phyloP scores from a whole-genome alignment of 2,329 filamentous ascomycete genomes.

The Tricladium varicosporioides region DNA sequence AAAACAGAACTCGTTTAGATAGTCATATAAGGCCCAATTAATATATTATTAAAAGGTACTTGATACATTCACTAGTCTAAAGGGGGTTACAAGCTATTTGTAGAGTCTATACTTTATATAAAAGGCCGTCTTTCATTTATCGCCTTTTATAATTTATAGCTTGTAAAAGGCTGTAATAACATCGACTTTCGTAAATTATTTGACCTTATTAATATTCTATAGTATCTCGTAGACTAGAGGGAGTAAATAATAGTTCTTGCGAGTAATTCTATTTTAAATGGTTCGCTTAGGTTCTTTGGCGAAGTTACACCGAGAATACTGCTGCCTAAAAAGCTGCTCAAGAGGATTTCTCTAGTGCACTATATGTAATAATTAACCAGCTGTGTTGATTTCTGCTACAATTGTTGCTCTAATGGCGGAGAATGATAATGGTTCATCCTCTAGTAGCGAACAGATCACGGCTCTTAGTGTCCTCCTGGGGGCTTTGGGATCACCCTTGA shows the following conservation, averaged over 20 bases:
- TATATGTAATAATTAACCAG: background rate
- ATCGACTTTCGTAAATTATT: constrained; percentile 30
- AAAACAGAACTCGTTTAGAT: constrained; percentile 16
- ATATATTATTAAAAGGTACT: constrained; percentile 18
- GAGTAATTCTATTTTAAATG: constrained; percentile 29
- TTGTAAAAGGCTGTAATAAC: constrained; percentile 23
- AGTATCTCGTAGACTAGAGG: constrained; percentile 28
- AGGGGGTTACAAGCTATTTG: constrained; percentile 32
- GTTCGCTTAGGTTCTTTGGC: too few species aligned
- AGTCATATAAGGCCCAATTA: constrained; percentile 16
- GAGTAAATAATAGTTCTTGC: constrained; percentile 29
- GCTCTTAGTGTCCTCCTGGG: background rate
- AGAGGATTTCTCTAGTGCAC: background rate
- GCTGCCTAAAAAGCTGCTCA: background rate
- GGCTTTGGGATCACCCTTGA: background rate
- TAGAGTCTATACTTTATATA: constrained; percentile 26
- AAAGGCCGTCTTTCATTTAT: constrained; percentile 24
- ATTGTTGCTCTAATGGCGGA: background rate
- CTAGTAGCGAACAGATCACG: background rate
- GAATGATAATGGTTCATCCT: background rate
- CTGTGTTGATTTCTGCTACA: background rate
- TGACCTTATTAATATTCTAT: constrained; percentile 14
- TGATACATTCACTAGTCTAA: constrained; percentile 27
- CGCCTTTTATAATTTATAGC: constrained; percentile 20
- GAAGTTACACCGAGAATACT: too few species aligned